Evolutionary conservation across 306 rosid genomes (phyloP).

Genomic region (Morella rubra): DNA sequence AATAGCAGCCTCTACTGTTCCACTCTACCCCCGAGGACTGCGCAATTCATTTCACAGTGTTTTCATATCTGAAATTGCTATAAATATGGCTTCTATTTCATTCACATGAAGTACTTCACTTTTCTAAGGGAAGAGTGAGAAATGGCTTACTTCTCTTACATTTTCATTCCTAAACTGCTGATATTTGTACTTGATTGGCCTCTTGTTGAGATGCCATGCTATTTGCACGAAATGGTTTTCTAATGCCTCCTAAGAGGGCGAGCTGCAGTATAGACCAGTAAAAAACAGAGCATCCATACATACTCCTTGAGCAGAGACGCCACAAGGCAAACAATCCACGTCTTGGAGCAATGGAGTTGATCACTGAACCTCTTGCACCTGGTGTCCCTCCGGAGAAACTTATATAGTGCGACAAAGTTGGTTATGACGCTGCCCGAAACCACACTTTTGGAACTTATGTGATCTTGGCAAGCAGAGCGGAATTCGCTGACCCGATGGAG

Average conservation of each 20-base stretch:
- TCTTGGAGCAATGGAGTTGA: slow-evolving; percentile 49
- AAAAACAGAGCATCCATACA: background rate
- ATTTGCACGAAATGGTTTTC: background rate
- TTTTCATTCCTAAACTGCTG: too few species aligned
- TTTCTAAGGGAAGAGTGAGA: too few species aligned
- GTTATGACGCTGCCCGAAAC: slow-evolving; percentile 50
- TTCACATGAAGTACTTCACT: too few species aligned
- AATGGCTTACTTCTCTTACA: too few species aligned
- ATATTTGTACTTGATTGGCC: too few species aligned
- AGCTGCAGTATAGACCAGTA: background rate
- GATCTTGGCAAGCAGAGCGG: slow-evolving; percentile 52
- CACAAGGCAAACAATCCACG: slow-evolving; percentile 8
- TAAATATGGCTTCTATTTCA: too few species aligned
- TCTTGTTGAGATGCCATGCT: background rate
- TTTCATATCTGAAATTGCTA: too few species aligned
- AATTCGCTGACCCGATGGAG: slow-evolving; percentile 31
- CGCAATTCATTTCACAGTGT: too few species aligned
- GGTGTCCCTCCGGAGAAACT: slow-evolving; percentile 41
- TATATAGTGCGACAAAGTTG: slow-evolving; percentile 40
- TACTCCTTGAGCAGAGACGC: slow-evolving; percentile 39
- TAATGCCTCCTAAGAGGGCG: background rate
- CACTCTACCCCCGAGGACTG: too few species aligned
- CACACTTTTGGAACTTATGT: slow-evolving; percentile 44
- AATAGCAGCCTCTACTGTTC: too few species aligned
- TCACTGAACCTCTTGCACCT: slow-evolving; percentile 57